Base-by-base conservation (phyloP, 1,284 basidiomycete species). In the Vanrija humicola region DNA sequence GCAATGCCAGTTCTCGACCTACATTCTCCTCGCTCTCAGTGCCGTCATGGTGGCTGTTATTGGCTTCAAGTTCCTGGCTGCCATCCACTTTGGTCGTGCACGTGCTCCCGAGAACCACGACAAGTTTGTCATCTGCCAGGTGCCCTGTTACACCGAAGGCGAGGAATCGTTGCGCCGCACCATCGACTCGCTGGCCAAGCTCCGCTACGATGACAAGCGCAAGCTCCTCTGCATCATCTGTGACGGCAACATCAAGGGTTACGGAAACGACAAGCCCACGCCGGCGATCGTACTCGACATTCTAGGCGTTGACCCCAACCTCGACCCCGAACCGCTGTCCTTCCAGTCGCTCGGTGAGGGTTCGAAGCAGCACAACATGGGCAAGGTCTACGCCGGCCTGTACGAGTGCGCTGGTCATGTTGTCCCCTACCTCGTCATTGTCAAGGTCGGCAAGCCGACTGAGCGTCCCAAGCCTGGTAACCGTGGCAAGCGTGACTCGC, bases 71-170 rank as follows among this genome's bases (percentile, higher is more conserved):
- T 98, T 98, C 81, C 79, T 98, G 71, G 89, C 94, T 42, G 92
- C 95, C 0, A 79, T 98, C 19, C 91, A 97, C 74, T 83, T 98
- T 52, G 80, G 84, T 14, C 82, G 83, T 15, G 88, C 89, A 70
- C 84, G 90, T 1, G 83, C 82, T 3, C 94, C 95, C 0, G 95
- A 98, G 76, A 87, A 96, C 66, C 90, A 96, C 70, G 95, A 98
- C 81, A 97, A 97, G 78, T 98, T 98, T 65, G 92, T 98, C 62
- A 92, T 98, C 63, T 97, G 93, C 73, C 96, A 98, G 73, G 92
- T 98, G 0, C 94, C 94, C 6, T 96, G 93, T 84, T 98, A 97
- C 73, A 97, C 93, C 1, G 92, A 97, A 81, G 94, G 91, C 63
- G 89, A 95, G 65, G 78, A 83, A 34, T 97, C 91, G 3, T 81